phyloP scores from a whole-genome alignment of 1,139 yeast genomes.

The Blastobotrys capitulatus region DNA sequence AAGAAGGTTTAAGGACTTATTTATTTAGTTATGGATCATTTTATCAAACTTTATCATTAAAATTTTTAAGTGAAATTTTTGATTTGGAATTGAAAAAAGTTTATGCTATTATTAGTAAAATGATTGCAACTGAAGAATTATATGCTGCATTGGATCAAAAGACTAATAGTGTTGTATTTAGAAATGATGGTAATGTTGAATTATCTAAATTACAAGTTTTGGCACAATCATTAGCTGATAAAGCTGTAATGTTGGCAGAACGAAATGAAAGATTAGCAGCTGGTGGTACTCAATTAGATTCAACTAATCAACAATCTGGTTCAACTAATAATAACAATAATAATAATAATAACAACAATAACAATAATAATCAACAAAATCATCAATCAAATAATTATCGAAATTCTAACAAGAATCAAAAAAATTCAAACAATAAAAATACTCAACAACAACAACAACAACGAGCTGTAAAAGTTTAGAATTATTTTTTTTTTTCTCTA shows the following conservation, averaged over 20 bases:
- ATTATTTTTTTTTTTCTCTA: not conserved
- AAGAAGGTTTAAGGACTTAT: constrained; percentile 87
- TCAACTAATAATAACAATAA: not conserved
- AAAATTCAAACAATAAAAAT: not conserved
- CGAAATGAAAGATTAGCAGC: constrained; percentile 80
- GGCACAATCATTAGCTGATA: constrained; percentile 83
- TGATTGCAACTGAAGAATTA: constrained; percentile 74
- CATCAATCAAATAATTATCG: constrained; percentile 1
- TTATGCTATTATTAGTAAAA: constrained; percentile 58
- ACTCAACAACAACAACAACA: not conserved
- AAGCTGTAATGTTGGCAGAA: constrained; percentile 73
- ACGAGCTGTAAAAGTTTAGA: constrained; percentile 2
- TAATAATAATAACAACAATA: not conserved
- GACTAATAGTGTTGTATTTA: constrained; percentile 52
- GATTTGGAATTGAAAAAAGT: constrained; percentile 55
- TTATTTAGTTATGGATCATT: constrained; percentile 76
- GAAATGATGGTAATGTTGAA: constrained; percentile 58
- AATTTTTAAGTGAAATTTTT: constrained; percentile 60
- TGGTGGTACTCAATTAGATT: constrained; percentile 53
- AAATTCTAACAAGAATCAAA: not conserved
- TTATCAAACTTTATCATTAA: constrained; percentile 69
- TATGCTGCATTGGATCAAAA: constrained; percentile 60
- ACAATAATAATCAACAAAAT: constrained; percentile 13
- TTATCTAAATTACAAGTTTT: constrained; percentile 83
- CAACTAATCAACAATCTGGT: constrained; percentile 4